Percentiles rank a stretch among this genome's conserved stretches.
These are phyloP conservation scores for Chloranthus sessilifolius DNA, from an alignment of 164 flowering plant species.

Conservation along the genomic window DNA sequence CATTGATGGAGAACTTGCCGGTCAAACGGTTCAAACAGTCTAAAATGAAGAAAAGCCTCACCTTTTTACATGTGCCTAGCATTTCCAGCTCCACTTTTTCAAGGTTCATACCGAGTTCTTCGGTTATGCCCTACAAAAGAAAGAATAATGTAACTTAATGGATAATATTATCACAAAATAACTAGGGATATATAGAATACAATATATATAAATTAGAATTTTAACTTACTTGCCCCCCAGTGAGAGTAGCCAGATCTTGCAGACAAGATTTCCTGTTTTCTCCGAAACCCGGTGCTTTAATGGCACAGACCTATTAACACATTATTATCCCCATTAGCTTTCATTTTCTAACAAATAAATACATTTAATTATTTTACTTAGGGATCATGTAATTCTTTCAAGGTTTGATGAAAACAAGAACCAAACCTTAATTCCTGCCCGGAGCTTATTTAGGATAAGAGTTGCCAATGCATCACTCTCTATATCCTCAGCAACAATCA, in stretches of 20 bases:
- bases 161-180: background rate
- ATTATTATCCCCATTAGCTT: background rate
- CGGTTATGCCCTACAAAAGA: slow-evolving; percentile 55
- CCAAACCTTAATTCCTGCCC: slow-evolving; percentile 94
- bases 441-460: slow-evolving; percentile 80
- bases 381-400: too few species aligned
- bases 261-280: slow-evolving; percentile 79
- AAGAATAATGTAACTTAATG: slow-evolving; percentile 1
- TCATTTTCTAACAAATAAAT: background rate
- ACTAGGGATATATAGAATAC: background rate
- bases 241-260: slow-evolving; percentile 81
- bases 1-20: too few species aligned
- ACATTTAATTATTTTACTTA: too few species aligned
- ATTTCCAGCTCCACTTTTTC: slow-evolving; percentile 65
- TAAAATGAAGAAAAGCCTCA: slow-evolving; percentile 10
- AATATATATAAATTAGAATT: background rate
- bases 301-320: slow-evolving; percentile 69
- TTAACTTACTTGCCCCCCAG: slow-evolving; percentile 61
- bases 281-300: slow-evolving; percentile 98
- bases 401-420: background rate
- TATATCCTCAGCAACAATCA: slow-evolving; percentile 90
- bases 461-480: slow-evolving; percentile 96
- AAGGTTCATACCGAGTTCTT: slow-evolving; percentile 84
- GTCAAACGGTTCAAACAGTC: too few species aligned
- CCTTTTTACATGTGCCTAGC: slow-evolving; percentile 88